Conservation (phyloP, 2,329 filamentous ascomycete genomes). For the Paraphaeosphaeria sporulosa region DNA sequence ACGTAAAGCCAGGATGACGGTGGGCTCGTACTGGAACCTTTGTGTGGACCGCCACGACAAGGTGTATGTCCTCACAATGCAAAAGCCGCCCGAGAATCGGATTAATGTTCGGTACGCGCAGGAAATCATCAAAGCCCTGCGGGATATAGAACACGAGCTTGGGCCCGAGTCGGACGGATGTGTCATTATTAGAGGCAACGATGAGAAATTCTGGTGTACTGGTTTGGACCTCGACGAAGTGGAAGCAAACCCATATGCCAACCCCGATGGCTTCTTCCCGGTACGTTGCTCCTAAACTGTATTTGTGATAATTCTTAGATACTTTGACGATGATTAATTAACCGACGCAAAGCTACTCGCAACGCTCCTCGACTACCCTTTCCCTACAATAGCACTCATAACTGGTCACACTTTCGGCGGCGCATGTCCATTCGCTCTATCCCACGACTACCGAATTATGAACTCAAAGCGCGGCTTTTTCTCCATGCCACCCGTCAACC, state of each 20-base stretch:
- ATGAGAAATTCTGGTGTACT: slow-evolving; percentile 62
- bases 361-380: slow-evolving; percentile 58
- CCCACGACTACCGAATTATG: slow-evolving; percentile 58
- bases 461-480: slow-evolving; percentile 43
- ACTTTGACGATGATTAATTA: slow-evolving; percentile 5
- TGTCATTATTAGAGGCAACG: slow-evolving; percentile 61
- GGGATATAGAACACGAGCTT: slow-evolving; percentile 56
- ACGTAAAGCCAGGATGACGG: slow-evolving; percentile 23
- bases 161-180: slow-evolving; percentile 59
- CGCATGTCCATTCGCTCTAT: slow-evolving; percentile 56
- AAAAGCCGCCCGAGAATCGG: slow-evolving; percentile 63
- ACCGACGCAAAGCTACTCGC: slow-evolving; percentile 48
- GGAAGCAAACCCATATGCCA: slow-evolving; percentile 61
- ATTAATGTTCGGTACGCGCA: slow-evolving; percentile 60
- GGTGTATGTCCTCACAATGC: slow-evolving; percentile 63
- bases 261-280: slow-evolving; percentile 65
- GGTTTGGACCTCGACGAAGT: slow-evolving; percentile 58
- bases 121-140: slow-evolving; percentile 61
- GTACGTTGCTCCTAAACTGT: slow-evolving; percentile 21
- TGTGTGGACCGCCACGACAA: slow-evolving; percentile 56
- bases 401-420: slow-evolving; percentile 61
- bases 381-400: slow-evolving; percentile 57
- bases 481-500: slow-evolving; percentile 59
- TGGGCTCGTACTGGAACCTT: slow-evolving; percentile 52
- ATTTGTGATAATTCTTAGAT: background rate